Evolutionary conservation across 148 eudicot genomes (phyloP), one percentile per base, ranked within the genome.

Genomic region (Polygonum maritimum): DNA sequence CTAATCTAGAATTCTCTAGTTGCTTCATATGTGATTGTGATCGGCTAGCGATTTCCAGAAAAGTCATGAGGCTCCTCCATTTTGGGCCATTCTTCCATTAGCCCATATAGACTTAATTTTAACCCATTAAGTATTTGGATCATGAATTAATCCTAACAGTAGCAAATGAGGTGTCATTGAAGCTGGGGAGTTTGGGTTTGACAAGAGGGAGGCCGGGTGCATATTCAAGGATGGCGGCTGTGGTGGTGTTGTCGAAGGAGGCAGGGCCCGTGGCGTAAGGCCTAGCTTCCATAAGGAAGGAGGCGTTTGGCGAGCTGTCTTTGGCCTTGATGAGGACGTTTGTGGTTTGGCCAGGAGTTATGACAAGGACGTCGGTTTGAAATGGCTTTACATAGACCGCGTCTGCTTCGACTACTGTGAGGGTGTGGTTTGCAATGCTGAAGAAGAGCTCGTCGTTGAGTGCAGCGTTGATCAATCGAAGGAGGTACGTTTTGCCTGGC

Each of bases 241-340:
- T 85, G 13, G 88, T 87, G 60, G 90, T 82, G 79, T 83, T 87
- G 76, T 87, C 88, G 55, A 87, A 87, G n/a, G 88, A 81, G 35
- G 82, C 86, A 1, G 33, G 73, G 10, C 90, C 90, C 11, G 86
- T 85, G 21, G 74, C 82, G 73, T 87, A 87, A 13, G 88, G 86
- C 38, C 83, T 52, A 9, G 85, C 89, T 69, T 81, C 82, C 85
- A 85, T 85, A 13, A 87, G 69, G 81, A 83, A 87, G 36, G 78
- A 67, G 52, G 88, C 84, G 0, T 49, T 69, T 13, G 86, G 86
- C 11, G 76, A 36, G 9, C 69, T 22, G 6, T 77, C 57, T 36
- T 85, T 87, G 70, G 89, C 79, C 49, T 80, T 79, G 16, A 87
- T 74, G 11, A 87, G 80, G 48, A 85, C 83, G 44, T 85, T 87